Evolutionary conservation across 2,329 filamentous ascomycete species (phyloP).

Genomic region (Verticillium tricorpus): DNA sequence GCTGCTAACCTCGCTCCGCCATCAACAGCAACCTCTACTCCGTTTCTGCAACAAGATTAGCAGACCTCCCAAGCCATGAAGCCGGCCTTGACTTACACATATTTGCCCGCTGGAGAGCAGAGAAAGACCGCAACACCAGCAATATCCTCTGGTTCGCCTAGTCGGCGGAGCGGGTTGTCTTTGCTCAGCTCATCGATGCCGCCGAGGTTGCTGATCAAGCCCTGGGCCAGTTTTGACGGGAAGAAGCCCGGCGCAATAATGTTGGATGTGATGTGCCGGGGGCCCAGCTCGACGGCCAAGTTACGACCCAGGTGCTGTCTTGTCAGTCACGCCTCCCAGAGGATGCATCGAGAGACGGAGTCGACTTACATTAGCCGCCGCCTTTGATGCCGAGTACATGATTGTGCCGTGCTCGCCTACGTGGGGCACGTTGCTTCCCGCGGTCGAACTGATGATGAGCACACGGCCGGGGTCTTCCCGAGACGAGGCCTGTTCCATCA

Average conservation of each 20-base stretch:
- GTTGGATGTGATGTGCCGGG: constrained; percentile 61
- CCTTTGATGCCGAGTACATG: constrained; percentile 65
- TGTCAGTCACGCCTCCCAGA: not conserved
- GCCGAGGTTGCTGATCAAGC: constrained; percentile 57
- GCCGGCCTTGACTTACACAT: constrained; percentile 32
- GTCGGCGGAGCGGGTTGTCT: constrained; percentile 46
- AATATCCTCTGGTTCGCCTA: constrained; percentile 56
- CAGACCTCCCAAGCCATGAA: not conserved
- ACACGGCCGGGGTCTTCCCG: constrained; percentile 53
- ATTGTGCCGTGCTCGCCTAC: constrained; percentile 58
- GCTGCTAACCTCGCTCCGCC: constrained; percentile 23
- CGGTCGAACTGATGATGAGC: constrained; percentile 62
- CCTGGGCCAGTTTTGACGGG: constrained; percentile 63
- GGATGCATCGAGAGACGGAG: not conserved
- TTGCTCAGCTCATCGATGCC: constrained; percentile 47
- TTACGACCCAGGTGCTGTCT: constrained; percentile 53
- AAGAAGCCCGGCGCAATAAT: constrained; percentile 66
- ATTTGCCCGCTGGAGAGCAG: constrained; percentile 44
- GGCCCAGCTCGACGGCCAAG: constrained; percentile 65
- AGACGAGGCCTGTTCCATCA: constrained; percentile 41
- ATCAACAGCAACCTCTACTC: constrained; percentile 30
- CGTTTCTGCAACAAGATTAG: constrained; percentile 20
- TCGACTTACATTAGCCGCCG: constrained; percentile 44
- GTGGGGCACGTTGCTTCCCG: constrained; percentile 57
- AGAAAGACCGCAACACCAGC: constrained; percentile 56